Evolutionary conservation across 768 basidiomycete species (phyloP).

Genomic region (Macrolepiota albuminosa): DNA sequence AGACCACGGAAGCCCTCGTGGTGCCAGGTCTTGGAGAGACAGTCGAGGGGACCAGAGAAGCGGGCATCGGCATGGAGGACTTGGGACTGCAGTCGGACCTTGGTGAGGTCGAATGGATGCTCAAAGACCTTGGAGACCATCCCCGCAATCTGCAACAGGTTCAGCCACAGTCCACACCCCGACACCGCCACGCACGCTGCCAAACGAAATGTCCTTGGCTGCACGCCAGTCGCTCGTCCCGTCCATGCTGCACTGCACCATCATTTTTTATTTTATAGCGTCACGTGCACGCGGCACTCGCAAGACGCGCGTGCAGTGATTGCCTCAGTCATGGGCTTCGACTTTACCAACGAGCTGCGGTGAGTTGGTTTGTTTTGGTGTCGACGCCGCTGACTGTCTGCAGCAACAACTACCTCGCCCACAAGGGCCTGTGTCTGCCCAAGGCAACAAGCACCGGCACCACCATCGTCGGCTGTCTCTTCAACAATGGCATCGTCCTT

Average conservation of each 20-base stretch:
- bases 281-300: no score
- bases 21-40: constrained; percentile 73
- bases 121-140: constrained; percentile 82
- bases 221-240: constrained; percentile 15
- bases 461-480: constrained; percentile 95
- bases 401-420: constrained; percentile 70
- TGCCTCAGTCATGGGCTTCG: constrained; percentile 43
- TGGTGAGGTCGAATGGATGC: constrained; percentile 94
- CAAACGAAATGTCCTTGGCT: constrained; percentile 19
- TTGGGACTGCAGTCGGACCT: constrained; percentile 91
- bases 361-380: constrained; percentile 15
- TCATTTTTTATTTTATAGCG: no score
- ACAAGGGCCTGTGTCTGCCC: constrained; percentile 69
- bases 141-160: constrained; percentile 60
- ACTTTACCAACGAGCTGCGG: constrained; percentile 76
- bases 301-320: no score
- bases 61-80: constrained; percentile 49
- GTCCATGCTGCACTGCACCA: no score
- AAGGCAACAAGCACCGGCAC: constrained; percentile 93
- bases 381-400: neutral
- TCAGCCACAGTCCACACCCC: neutral
- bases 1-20: constrained; percentile 82
- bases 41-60: constrained; percentile 87
- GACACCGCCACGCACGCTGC: constrained; percentile 13
- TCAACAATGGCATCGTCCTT: constrained; percentile 87